Evolutionary conservation across 1,284 basidiomycete species (phyloP).

Genomic region (Cryptococcus sp.): DNA sequence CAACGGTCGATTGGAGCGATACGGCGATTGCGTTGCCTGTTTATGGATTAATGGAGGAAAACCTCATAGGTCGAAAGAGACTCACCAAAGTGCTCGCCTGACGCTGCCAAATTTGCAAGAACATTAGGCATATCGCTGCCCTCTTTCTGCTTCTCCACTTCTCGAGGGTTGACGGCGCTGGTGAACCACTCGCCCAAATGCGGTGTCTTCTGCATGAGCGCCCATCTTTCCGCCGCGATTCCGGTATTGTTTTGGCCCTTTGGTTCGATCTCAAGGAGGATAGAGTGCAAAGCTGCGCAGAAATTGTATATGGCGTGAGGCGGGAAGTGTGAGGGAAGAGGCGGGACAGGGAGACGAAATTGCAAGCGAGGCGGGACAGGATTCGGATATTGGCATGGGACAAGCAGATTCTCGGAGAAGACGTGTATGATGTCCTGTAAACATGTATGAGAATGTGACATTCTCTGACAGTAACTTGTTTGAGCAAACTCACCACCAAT

Average conservation of each 20-base stretch:
- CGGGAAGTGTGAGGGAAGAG: conserved; percentile 39
- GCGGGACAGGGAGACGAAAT: conserved; percentile 41
- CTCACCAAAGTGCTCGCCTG: conserved; percentile 39
- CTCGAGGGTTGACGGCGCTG: conserved; percentile 31
- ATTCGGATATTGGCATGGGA: conserved; percentile 46
- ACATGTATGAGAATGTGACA: conserved; percentile 10
- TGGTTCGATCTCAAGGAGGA: conserved; percentile 40
- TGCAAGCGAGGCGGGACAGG: conserved; percentile 41
- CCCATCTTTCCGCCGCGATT: conserved; percentile 40
- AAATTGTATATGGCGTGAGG: conserved; percentile 46
- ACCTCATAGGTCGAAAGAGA: neutral
- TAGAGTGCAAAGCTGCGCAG: conserved; percentile 36
- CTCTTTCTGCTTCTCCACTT: conserved; percentile 19
- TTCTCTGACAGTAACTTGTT: neutral
- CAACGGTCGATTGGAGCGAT: conserved; percentile 27
- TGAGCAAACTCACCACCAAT: conserved; percentile 33
- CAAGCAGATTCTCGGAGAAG: conserved; percentile 43
- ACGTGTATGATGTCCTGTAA: conserved; percentile 41
- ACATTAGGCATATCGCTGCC: conserved; percentile 18
- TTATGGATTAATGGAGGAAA: neutral
- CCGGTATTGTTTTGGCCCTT: neutral
- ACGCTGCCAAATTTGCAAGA: conserved; percentile 16
- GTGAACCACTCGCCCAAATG: conserved; percentile 46
- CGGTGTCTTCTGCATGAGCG: conserved; percentile 43
- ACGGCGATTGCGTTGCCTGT: conserved; percentile 39